phyloP scores from a whole-genome alignment of 2,329 filamentous ascomycete species.

The Didymella segeticola region DNA sequence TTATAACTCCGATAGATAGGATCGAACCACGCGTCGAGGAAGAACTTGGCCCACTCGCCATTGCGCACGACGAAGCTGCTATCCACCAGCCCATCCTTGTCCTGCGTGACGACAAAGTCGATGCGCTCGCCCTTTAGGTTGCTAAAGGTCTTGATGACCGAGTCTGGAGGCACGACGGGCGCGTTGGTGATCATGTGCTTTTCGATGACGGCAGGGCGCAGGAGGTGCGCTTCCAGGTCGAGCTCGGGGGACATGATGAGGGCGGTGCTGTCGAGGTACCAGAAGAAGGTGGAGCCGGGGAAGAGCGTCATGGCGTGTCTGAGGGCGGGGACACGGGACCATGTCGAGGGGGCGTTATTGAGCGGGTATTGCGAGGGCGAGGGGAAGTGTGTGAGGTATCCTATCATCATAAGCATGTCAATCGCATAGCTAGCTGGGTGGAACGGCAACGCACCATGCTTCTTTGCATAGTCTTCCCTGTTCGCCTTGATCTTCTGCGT shows the following conservation, averaged over 20 bases:
- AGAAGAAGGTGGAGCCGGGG: slow-evolving; percentile 80
- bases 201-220: slow-evolving; percentile 72
- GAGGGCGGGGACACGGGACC: slow-evolving; percentile 82
- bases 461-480: slow-evolving; percentile 80
- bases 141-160: slow-evolving; percentile 92
- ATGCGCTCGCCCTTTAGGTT: slow-evolving; percentile 80
- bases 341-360: slow-evolving; percentile 62
- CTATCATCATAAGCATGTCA: slow-evolving; percentile 54
- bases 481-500: slow-evolving; percentile 80
- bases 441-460: slow-evolving; percentile 69
- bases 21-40: slow-evolving; percentile 95
- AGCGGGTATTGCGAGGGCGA: slow-evolving; percentile 78
- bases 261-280: slow-evolving; percentile 84
- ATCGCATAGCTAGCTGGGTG: not conserved
- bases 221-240: slow-evolving; percentile 73
- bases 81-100: slow-evolving; percentile 77
- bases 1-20: slow-evolving; percentile 93
- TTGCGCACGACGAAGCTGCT: slow-evolving; percentile 81
- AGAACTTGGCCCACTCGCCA: slow-evolving; percentile 90
- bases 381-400: slow-evolving; percentile 85
- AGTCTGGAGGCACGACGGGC: slow-evolving; percentile 90
- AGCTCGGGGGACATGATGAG: slow-evolving; percentile 85
- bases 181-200: slow-evolving; percentile 82
- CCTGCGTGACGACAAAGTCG: slow-evolving; percentile 84
- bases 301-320: slow-evolving; percentile 85